phyloP scores from a whole-genome alignment of 352 stramenopile genomes.

The Phytopythium delawarense region DNA sequence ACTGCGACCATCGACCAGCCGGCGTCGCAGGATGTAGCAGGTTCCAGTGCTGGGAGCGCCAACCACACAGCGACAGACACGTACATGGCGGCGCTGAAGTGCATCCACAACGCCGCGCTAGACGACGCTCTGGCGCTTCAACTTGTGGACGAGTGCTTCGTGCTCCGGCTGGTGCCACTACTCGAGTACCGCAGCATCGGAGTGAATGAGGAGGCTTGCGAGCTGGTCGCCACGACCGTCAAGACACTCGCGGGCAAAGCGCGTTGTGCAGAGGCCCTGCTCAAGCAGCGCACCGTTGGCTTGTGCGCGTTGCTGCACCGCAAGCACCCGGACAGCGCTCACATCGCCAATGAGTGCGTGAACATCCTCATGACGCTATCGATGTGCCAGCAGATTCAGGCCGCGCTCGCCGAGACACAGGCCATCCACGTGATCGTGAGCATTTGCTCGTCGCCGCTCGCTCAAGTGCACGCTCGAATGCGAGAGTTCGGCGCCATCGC shows the following conservation, averaged over 20 bases:
- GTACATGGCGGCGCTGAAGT: conserved; percentile 67
- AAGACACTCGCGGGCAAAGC: conserved; percentile 50
- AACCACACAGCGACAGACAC: conserved; percentile 23
- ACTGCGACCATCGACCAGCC: conserved; percentile 7
- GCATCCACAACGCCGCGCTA: conserved; percentile 56
- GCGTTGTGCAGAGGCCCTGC: conserved; percentile 36
- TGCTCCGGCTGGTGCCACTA: conserved; percentile 37
- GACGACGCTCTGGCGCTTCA: conserved; percentile 56
- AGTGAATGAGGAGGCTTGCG: conserved; percentile 30
- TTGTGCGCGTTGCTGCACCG: conserved; percentile 53
- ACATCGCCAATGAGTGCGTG: conserved; percentile 43
- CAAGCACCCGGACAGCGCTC: conserved; percentile 22
- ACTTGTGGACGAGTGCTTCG: conserved; percentile 47
- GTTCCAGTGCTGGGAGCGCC: background rate
- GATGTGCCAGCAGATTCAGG: conserved; percentile 65
- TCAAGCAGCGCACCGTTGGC: conserved; percentile 46
- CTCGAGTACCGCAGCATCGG: conserved; percentile 44
- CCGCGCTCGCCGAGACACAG: conserved; percentile 48
- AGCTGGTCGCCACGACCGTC: conserved; percentile 32
- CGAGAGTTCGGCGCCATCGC: conserved; percentile 49
- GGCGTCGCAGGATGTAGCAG: background rate
- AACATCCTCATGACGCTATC: conserved; percentile 55
- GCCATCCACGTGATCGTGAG: conserved; percentile 54
- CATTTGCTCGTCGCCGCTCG: conserved; percentile 34
- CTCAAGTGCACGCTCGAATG: conserved; percentile 21